phyloP scores from a whole-genome alignment of 140 eudicot genomes.

The Stevia rebaudiana region DNA sequence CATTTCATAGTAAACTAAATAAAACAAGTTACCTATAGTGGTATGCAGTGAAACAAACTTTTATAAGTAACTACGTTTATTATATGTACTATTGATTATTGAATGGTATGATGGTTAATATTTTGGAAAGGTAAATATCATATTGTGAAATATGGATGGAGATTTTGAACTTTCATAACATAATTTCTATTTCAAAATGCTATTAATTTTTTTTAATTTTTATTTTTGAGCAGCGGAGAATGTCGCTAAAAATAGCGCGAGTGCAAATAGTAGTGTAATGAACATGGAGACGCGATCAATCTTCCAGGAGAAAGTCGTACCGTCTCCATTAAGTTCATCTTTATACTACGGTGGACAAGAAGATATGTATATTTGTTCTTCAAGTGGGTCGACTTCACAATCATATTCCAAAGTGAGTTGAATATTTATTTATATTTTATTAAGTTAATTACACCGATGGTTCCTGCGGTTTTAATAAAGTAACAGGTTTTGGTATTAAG shows the following conservation, averaged over 20 bases:
- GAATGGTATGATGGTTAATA: not conserved
- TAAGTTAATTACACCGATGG: no score
- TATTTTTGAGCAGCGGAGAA: constrained; percentile 29
- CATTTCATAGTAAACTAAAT: not conserved
- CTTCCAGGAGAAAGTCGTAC: constrained; percentile 41
- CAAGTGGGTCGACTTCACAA: constrained; percentile 33
- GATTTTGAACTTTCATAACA: no score
- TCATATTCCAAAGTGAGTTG: constrained; percentile 37
- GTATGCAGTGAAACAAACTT: not conserved
- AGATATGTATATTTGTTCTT: constrained; percentile 51
- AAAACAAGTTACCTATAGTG: not conserved
- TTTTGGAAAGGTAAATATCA: not conserved
- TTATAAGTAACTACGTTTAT: not conserved
- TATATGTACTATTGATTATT: not conserved
- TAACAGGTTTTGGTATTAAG: no score
- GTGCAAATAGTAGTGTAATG: constrained; percentile 26
- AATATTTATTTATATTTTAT: not conserved
- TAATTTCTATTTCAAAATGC: not conserved
- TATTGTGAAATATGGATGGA: not conserved
- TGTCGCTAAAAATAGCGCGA: constrained; percentile 25
- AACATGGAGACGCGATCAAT: constrained; percentile 39
- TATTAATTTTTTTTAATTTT: not conserved
- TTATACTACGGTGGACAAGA: constrained; percentile 68
- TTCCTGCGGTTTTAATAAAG: no score
- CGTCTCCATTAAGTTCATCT: constrained; percentile 57